Percentiles rank a stretch among this genome's conserved stretches.
Conservation (phyloP, 73 alveolate species). For the Tetrahymena thermophila region DNA sequence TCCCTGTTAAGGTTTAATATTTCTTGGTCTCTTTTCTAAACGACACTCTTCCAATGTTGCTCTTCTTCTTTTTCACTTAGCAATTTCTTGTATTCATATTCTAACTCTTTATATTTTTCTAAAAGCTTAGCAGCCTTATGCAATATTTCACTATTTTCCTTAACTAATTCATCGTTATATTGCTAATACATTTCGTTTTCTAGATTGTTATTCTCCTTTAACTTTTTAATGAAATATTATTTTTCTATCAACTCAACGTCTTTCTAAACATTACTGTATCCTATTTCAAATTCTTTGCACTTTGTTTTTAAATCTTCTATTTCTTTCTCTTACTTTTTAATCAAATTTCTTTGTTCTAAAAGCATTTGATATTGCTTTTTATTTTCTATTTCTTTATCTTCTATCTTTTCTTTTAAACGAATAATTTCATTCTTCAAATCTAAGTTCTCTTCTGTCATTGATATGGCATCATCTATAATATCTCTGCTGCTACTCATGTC, state of each 20-base stretch:
- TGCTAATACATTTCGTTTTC: background rate
- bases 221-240: background rate
- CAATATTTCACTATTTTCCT: background rate
- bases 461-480: background rate
- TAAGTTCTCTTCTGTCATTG: background rate
- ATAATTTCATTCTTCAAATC: background rate
- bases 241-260: background rate
- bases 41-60: background rate
- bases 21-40: background rate
- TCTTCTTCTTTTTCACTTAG: background rate
- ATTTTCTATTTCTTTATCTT: background rate
- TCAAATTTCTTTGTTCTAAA: background rate
- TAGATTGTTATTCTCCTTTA: background rate
- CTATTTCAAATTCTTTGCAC: background rate
- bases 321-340: background rate
- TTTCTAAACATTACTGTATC: background rate
- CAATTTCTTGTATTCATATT: background rate
- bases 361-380: background rate
- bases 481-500: background rate
- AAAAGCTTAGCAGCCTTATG: background rate
- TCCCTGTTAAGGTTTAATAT: background rate
- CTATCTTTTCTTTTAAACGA: background rate
- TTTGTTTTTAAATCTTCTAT: background rate
- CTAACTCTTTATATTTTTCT: background rate
- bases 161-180: background rate